Conservation (phyloP, 345 rosid species). For the Aegle marmelos region DNA sequence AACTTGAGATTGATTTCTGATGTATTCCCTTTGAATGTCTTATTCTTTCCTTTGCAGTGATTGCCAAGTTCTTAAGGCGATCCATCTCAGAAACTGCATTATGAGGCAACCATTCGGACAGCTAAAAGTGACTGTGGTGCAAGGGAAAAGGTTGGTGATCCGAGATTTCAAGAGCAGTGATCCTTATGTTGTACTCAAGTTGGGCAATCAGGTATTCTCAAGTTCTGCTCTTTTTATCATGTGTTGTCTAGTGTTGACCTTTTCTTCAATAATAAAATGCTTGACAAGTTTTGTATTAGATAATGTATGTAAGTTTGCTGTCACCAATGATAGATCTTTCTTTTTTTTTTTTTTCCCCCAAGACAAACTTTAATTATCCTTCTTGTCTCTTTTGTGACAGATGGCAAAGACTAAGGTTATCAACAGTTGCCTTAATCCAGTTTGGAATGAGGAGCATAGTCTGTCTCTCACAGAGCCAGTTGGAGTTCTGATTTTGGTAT, state of each 20-base stretch:
- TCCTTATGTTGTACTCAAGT: constrained; percentile 89
- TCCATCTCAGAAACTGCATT: constrained; percentile 9
- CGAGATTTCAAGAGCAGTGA: constrained; percentile 97
- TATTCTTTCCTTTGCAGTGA: constrained; percentile 7
- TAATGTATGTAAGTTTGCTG: not conserved
- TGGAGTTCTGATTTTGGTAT: constrained; percentile 60
- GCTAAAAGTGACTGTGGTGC: constrained; percentile 73
- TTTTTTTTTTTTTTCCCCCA: no score
- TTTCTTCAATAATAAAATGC: no score
- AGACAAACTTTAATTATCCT: not conserved
- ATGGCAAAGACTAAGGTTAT: constrained; percentile 88
- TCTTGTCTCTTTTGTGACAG: constrained; percentile 33
- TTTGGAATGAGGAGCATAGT: constrained; percentile 90
- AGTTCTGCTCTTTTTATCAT: not conserved
- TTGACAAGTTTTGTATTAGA: not conserved
- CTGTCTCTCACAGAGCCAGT: constrained; percentile 71
- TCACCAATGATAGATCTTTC: not conserved
- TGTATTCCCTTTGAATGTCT: not conserved
- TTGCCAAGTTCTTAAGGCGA: constrained; percentile 3
- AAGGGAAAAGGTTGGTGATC: constrained; percentile 73
- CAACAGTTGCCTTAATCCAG: constrained; percentile 87
- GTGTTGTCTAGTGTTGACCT: not conserved
- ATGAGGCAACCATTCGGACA: constrained; percentile 70
- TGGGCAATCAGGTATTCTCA: constrained; percentile 65
- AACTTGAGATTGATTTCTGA: constrained; percentile 5